Conservation (phyloP, 345 rosid genomes). For the Gossypium sturtianum region DNA sequence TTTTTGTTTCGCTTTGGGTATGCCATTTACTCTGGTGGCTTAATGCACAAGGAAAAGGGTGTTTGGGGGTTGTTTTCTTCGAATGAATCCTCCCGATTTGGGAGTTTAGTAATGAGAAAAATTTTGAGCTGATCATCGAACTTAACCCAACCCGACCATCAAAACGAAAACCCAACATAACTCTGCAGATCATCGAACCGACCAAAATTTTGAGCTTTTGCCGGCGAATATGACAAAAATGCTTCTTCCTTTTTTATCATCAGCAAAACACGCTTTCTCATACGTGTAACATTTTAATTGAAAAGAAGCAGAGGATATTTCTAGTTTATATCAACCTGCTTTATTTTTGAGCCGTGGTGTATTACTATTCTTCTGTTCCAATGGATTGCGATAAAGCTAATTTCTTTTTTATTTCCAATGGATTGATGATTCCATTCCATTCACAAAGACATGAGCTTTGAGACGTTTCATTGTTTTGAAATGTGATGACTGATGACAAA, state of each 20-base stretch:
- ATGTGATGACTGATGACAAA: background rate
- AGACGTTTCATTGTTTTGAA: background rate
- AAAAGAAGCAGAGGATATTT: background rate
- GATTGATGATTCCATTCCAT: background rate
- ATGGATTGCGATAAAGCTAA: background rate
- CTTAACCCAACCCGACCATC: background rate
- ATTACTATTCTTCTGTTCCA: background rate
- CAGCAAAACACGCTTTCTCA: background rate
- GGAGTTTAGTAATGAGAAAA: no score
- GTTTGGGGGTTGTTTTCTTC: no score
- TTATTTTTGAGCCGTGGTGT: background rate
- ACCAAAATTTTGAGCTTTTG: background rate
- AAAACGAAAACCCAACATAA: background rate
- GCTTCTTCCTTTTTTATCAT: background rate
- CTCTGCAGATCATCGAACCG: background rate
- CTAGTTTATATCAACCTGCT: background rate
- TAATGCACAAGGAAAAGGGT: no score
- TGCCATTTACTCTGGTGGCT: no score
- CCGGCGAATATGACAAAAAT: background rate
- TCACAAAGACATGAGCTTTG: background rate
- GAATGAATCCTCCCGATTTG: no score
- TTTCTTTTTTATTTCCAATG: background rate
- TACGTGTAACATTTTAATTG: background rate
- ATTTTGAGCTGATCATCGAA: no score
- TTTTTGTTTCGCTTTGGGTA: no score